These are phyloP conservation scores for Epicoccum nigrum DNA, from an alignment of 2,329 filamentous ascomycete genomes.

Conservation along the genomic window DNA sequence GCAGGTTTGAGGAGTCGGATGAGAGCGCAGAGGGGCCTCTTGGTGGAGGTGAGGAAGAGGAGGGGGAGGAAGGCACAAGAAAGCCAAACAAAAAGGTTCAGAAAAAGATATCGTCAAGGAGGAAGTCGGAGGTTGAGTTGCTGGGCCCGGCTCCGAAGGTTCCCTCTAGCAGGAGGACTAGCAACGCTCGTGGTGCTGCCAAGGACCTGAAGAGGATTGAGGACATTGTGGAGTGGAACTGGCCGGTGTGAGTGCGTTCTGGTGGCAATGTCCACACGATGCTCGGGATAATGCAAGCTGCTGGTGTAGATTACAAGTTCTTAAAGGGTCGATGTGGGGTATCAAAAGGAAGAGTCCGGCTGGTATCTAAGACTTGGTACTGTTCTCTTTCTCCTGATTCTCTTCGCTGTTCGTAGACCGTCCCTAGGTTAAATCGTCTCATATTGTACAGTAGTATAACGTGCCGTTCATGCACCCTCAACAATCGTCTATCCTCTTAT, in stretches of 20 bases:
- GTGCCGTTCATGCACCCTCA: neutral
- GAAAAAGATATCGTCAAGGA: neutral
- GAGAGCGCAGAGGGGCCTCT: too few species aligned
- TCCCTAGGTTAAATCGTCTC: neutral
- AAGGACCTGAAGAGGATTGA: neutral
- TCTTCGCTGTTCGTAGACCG: neutral
- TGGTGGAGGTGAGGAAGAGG: too few species aligned
- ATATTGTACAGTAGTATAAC: conserved; percentile 11
- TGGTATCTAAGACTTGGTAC: neutral
- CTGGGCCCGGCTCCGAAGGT: neutral
- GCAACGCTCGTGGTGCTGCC: too few species aligned
- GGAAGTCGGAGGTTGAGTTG: neutral
- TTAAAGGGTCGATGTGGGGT: neutral
- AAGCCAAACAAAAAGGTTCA: neutral
- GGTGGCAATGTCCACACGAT: neutral
- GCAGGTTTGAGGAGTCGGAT: too few species aligned
- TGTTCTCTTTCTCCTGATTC: neutral
- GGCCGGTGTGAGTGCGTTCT: neutral
- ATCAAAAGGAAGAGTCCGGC: neutral
- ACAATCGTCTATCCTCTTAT: neutral
- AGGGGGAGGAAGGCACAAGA: neutral
- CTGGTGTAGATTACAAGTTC: neutral
- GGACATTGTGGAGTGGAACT: neutral
- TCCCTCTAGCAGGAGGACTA: too few species aligned
- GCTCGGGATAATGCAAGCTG: neutral